Conservation (phyloP, 345 rosid genomes). For the Arabis alpina region DNA sequence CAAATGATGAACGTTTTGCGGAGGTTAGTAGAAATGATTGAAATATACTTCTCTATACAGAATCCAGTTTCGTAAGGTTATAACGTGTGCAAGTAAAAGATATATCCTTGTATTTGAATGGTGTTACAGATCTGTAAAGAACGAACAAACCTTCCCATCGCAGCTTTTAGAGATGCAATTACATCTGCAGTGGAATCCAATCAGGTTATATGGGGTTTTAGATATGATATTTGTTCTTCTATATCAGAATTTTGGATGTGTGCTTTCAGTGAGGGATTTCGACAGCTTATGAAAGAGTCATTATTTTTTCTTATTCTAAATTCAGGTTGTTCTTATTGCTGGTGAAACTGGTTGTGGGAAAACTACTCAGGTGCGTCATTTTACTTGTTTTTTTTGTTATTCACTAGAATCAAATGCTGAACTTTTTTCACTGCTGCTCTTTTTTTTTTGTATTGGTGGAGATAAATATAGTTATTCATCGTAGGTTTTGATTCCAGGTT, state of each 20-base stretch:
- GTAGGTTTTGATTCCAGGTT: constrained; percentile 4
- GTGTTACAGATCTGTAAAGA: constrained; percentile 60
- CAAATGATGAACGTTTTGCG: constrained; percentile 49
- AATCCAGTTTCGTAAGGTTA: constrained; percentile 7
- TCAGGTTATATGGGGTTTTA: constrained; percentile 58
- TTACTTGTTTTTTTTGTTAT: constrained; percentile 28
- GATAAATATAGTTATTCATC: constrained; percentile 22
- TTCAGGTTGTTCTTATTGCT: constrained; percentile 78
- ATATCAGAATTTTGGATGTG: constrained; percentile 17
- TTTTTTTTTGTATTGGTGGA: constrained; percentile 8
- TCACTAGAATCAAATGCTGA: not conserved
- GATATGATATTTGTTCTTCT: constrained; percentile 31
- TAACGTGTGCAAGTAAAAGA: constrained; percentile 16
- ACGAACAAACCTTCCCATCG: constrained; percentile 84
- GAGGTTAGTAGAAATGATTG: constrained; percentile 55
- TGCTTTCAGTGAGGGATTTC: constrained; percentile 3
- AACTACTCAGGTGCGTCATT: constrained; percentile 75
- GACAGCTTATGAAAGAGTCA: not conserved
- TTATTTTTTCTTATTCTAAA: constrained; percentile 21
- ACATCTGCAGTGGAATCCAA: constrained; percentile 70
- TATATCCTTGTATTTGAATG: constrained; percentile 37
- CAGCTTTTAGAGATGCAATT: constrained; percentile 70
- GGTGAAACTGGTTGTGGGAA: constrained; percentile 93
- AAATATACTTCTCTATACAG: constrained; percentile 7
- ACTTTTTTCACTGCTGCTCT: not conserved